phyloP scores from a whole-genome alignment of 345 rosid species.

The Rhodamnia argentea region DNA sequence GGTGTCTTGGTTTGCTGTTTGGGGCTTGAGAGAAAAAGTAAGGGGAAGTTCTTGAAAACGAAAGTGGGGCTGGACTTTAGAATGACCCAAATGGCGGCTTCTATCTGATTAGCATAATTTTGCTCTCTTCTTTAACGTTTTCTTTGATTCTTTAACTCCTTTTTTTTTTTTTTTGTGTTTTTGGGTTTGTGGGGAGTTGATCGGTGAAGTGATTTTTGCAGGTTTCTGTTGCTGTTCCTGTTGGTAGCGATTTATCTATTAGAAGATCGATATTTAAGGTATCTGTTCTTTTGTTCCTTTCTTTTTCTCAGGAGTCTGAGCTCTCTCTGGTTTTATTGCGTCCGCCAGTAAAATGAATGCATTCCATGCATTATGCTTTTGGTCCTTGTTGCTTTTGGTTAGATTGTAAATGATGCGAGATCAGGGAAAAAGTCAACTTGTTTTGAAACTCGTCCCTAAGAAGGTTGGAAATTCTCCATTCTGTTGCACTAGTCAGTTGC shows the following conservation, averaged over 20 bases:
- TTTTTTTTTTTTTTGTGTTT: background rate
- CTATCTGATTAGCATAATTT: background rate
- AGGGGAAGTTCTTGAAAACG: background rate
- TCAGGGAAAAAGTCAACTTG: background rate
- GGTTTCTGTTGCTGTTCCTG: slow-evolving; percentile 32
- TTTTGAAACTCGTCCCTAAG: background rate
- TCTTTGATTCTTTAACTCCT: background rate
- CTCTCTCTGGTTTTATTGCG: background rate
- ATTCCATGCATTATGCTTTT: background rate
- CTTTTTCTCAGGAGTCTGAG: background rate
- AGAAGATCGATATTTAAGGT: slow-evolving; percentile 44
- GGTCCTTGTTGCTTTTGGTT: background rate
- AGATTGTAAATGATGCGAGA: background rate
- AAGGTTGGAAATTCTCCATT: background rate
- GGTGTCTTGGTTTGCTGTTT: background rate
- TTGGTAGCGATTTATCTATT: slow-evolving; percentile 22
- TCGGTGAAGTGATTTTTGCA: slow-evolving; percentile 8
- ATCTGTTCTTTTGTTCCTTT: background rate
- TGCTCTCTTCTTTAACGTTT: background rate
- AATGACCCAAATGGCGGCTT: background rate
- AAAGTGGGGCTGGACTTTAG: background rate
- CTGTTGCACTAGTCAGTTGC: background rate
- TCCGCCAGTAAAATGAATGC: background rate
- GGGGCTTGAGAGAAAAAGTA: background rate
- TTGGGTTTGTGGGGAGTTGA: background rate